Conservation (phyloP, 2,329 filamentous ascomycete genomes). For the Fusarium zealandicum region DNA sequence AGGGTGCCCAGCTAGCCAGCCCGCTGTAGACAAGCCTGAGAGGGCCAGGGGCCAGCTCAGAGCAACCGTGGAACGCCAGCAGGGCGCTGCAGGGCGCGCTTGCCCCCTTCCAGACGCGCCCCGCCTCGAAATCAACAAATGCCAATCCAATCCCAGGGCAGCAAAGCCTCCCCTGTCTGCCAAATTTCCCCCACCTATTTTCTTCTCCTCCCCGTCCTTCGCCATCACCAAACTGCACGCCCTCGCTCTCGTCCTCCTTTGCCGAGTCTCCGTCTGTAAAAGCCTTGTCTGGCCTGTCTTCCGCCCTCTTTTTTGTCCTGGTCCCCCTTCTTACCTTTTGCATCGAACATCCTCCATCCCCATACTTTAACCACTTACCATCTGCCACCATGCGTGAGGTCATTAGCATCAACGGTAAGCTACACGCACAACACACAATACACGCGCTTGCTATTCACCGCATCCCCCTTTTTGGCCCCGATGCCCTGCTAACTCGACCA, state of each 20-base stretch:
- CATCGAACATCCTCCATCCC: slow-evolving; percentile 43
- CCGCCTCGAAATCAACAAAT: slow-evolving; percentile 50
- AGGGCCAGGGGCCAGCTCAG: slow-evolving; percentile 32
- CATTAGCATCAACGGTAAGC: slow-evolving; percentile 97
- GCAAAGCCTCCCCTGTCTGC: slow-evolving; percentile 47
- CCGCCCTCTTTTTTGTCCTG: slow-evolving; percentile 28
- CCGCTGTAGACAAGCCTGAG: slow-evolving; percentile 1
- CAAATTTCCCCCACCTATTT: slow-evolving; percentile 59
- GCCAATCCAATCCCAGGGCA: slow-evolving; percentile 41
- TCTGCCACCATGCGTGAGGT: slow-evolving; percentile 92
- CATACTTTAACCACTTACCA: slow-evolving; percentile 36
- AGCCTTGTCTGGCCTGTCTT: slow-evolving; percentile 41
- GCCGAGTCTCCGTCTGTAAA: slow-evolving; percentile 41
- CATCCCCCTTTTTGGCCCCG: slow-evolving; percentile 42
- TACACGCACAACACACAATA: slow-evolving; percentile 35
- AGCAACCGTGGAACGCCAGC: slow-evolving; percentile 24
- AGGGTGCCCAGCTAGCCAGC: slow-evolving; percentile 13
- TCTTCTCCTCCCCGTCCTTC: slow-evolving; percentile 42
- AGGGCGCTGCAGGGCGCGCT: slow-evolving; percentile 44
- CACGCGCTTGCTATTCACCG: slow-evolving; percentile 51
- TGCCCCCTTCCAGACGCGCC: slow-evolving; percentile 46
- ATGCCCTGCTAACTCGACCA: slow-evolving; percentile 66
- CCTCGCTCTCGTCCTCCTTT: slow-evolving; percentile 40
- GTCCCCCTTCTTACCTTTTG: slow-evolving; percentile 45
- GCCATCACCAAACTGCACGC: slow-evolving; percentile 41